Evolutionary conservation across 495 filamentous ascomycete species (phyloP).

Genomic region (Podospora conica): DNA sequence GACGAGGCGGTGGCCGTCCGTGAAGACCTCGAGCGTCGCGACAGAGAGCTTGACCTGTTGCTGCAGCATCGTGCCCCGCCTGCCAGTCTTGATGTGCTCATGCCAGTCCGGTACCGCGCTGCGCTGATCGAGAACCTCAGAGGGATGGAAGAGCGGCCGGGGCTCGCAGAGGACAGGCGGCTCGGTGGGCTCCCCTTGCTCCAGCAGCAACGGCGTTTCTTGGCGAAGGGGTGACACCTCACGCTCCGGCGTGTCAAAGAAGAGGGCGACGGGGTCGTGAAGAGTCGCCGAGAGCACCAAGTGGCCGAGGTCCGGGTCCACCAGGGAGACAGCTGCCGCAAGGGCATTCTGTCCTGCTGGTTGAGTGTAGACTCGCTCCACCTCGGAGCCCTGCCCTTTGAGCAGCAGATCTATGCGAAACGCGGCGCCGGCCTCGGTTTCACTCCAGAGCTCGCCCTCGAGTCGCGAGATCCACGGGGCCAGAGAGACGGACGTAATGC

Average conservation of each 20-base stretch:
- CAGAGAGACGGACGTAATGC: conserved; percentile 65
- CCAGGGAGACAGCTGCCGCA: conserved; percentile 57
- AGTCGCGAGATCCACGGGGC: conserved; percentile 68
- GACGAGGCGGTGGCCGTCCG: conserved; percentile 68
- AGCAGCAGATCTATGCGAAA: conserved; percentile 70
- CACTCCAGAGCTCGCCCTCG: conserved; percentile 64
- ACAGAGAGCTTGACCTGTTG: conserved; percentile 70
- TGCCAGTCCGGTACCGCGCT: conserved; percentile 57
- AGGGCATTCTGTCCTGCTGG: conserved; percentile 39
- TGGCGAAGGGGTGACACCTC: conserved; percentile 29
- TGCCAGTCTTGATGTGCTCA: conserved; percentile 53
- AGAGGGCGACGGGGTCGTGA: conserved; percentile 55
- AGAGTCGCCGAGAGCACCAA: conserved; percentile 66
- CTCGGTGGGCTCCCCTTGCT: conserved; percentile 23
- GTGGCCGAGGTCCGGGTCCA: conserved; percentile 71
- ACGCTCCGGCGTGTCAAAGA: conserved; percentile 60
- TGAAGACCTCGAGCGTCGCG: conserved; percentile 67
- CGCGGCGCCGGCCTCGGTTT: conserved; percentile 57
- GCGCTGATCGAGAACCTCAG: conserved; percentile 53
- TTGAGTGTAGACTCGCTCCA: conserved; percentile 54
- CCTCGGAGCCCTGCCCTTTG: conserved; percentile 52
- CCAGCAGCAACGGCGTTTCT: conserved; percentile 21
- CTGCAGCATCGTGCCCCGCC: conserved; percentile 54
- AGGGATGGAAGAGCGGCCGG: conserved; percentile 64
- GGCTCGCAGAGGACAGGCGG: conserved; percentile 44